phyloP scores from a whole-genome alignment of 2,329 filamentous ascomycete species.

The Aureobasidium sp. region DNA sequence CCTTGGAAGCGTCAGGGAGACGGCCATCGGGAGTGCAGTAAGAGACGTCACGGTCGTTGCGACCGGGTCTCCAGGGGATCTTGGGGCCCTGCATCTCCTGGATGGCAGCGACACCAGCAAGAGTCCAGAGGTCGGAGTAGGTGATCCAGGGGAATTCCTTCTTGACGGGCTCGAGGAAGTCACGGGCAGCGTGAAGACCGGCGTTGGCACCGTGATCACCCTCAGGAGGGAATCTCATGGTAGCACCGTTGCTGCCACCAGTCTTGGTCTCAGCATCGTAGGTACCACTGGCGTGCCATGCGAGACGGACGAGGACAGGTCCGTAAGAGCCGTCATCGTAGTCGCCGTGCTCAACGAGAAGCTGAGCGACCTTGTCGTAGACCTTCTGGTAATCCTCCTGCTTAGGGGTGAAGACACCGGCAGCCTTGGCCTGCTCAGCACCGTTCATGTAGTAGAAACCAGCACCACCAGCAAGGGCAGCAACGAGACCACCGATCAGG shows the following conservation, averaged over 20 bases:
- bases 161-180: constrained; percentile 92
- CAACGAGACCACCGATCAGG: constrained; percentile 53
- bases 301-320: constrained; percentile 80
- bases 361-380: constrained; percentile 76
- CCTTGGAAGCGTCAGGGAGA: constrained; percentile 74
- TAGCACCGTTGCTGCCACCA: constrained; percentile 91
- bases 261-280: constrained; percentile 83
- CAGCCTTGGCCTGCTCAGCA: constrained; percentile 18
- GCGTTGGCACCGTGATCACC: constrained; percentile 88
- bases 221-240: constrained; percentile 92
- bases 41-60: constrained; percentile 67
- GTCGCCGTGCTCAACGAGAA: constrained; percentile 80
- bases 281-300: constrained; percentile 91
- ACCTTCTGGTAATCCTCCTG: constrained; percentile 91
- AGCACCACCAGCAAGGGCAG: constrained; percentile 55
- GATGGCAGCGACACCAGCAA: constrained; percentile 74
- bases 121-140: constrained; percentile 96
- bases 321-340: constrained; percentile 97
- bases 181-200: constrained; percentile 74
- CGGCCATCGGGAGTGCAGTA: constrained; percentile 93
- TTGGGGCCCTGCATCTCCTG: constrained; percentile 91
- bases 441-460: constrained; percentile 60
- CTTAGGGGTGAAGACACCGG: constrained; percentile 59
- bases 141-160: constrained; percentile 87
- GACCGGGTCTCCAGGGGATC: constrained; percentile 84